Percentiles rank a stretch among this genome's conserved stretches.
Evolutionary conservation across 208 protist genomes (phyloP).

Genomic region (Wallacemonas sp.): DNA sequence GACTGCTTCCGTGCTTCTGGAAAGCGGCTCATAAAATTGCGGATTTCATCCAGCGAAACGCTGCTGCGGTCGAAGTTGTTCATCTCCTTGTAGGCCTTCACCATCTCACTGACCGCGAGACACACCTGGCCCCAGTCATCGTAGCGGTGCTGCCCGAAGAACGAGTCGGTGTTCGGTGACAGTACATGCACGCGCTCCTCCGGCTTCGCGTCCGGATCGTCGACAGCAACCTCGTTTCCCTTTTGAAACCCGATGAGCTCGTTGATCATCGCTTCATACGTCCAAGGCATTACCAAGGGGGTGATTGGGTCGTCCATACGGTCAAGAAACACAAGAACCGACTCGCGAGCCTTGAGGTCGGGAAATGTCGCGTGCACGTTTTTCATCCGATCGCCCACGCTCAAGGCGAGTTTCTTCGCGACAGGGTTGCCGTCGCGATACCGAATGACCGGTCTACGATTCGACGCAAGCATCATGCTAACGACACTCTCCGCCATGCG

Average conservation of each 20-base stretch:
- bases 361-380: slow-evolving; percentile 84
- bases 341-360: slow-evolving; percentile 81
- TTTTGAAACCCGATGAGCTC: slow-evolving; percentile 96
- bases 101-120: slow-evolving; percentile 91
- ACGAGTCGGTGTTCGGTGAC: slow-evolving; percentile 91
- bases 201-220: slow-evolving; percentile 69
- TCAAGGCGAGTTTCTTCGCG: slow-evolving; percentile 72
- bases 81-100: slow-evolving; percentile 94
- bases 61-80: slow-evolving; percentile 82
- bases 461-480: slow-evolving; percentile 85
- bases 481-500: slow-evolving; percentile 80
- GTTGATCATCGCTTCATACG: slow-evolving; percentile 99
- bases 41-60: slow-evolving; percentile 84
- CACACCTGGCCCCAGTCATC: slow-evolving; percentile 98
- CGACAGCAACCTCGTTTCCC: slow-evolving; percentile 88
- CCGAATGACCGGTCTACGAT: slow-evolving; percentile 81
- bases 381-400: slow-evolving; percentile 77
- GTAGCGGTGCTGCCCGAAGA: slow-evolving; percentile 95
- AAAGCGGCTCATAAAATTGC: slow-evolving; percentile 87
- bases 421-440: slow-evolving; percentile 69
- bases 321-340: slow-evolving; percentile 84
- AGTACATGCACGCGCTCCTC: slow-evolving; percentile 80
- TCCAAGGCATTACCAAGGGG: slow-evolving; percentile 98
- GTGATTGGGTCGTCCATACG: slow-evolving; percentile 96
- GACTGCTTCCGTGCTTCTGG: slow-evolving; percentile 82